Base-by-base conservation (phyloP, 352 stramenopile genomes). In the Globisporangium cederbergense region DNA sequence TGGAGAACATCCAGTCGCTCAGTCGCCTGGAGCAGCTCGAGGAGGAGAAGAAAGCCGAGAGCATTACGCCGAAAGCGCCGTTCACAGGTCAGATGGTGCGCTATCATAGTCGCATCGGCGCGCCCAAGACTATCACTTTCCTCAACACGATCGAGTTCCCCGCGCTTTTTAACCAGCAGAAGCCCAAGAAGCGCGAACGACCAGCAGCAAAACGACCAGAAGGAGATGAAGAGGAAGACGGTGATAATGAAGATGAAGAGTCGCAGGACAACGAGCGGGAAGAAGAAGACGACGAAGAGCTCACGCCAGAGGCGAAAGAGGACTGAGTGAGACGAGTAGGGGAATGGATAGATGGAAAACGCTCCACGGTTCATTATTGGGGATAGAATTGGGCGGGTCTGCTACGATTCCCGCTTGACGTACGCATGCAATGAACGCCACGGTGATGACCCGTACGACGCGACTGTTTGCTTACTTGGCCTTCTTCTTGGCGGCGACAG, bases 61-160 rank as follows among this genome's bases (percentile, higher is more conserved):
- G 67, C 52, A 71, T 76, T 13, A 73, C 79, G 9, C 86, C 86
- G 11, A 95, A 93, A 62, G 76, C 76, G 10, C 86, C 83, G 58
- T 86, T 81, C 66, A 89, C 79, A 14, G 82, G 81, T n/a, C 66
- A 76, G 9, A 85, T 89, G 65, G 76, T 95, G 45, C 71, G 84
- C 36, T 89, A 86, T 53, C 74, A 88, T 64, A 95, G 86, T 53
- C 75, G 74, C 14, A 61, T 92, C 2, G 79, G 76, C 18, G 62
- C 67, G 25, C 81, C 79, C 9, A 92, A 92, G 67, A 89, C 79
- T 20, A 91, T 95, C 65, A 95, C 83, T 57, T 95, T 95, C 50
- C 58, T 95, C 13, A 93, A 95, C 45, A 74, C 83, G 18, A 43
- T 69, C 22, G 73, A 77, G n/a, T 92, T 83, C 46, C 86, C 86